Evolutionary conservation across 2,329 filamentous ascomycete species (phyloP), one percentile per base, ranked within the genome.

Genomic region (Pseudogymnoascus sp.): DNA sequence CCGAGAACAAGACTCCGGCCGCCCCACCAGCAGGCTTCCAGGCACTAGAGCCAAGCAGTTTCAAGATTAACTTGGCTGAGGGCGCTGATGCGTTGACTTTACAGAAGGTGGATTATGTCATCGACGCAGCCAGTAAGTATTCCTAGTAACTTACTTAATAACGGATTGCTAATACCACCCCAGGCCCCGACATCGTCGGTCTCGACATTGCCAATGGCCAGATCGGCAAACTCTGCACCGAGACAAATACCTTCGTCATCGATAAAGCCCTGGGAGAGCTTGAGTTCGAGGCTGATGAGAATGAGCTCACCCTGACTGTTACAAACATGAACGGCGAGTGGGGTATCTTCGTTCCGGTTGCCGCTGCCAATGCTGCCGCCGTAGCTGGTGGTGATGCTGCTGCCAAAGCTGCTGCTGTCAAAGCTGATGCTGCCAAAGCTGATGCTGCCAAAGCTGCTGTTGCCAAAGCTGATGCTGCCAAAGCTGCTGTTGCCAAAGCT

Each of bases 271-370:
- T 77, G 0, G 75, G 75, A 62, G 76, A 77, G 68, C 68, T 74
- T n/a, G 76, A 77, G 65, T 78, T 77, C 42, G 76, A 78, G 66
- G 73, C 62, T 1, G 77, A 78, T 2, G 76, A 78, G 66, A 77
- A 76, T 53, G 76, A 78, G 68, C 38, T 68, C 8, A 62, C 62
- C 6, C 63, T 68, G 4, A 69, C 65, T 31, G 63, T 68, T 18
- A 65, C 65, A 21, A 65, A 67, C 46, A 60, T 66, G 28, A 64
- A 65, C 61, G 68, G 68, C 16, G 68, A 70, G 38, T 70, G 67
- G 64, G 68, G 62, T 34, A 56, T 56, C 49, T 56, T 56, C 14
- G 49, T 56, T 11, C 49, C 8, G 7, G 49, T 34, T 34, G 49
- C 49, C 2, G 49, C 49, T 14, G 46, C 46, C 25, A n/a, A 12